Conservation (phyloP, 2,329 filamentous ascomycete genomes). For the Lachnellula subtilissima region DNA sequence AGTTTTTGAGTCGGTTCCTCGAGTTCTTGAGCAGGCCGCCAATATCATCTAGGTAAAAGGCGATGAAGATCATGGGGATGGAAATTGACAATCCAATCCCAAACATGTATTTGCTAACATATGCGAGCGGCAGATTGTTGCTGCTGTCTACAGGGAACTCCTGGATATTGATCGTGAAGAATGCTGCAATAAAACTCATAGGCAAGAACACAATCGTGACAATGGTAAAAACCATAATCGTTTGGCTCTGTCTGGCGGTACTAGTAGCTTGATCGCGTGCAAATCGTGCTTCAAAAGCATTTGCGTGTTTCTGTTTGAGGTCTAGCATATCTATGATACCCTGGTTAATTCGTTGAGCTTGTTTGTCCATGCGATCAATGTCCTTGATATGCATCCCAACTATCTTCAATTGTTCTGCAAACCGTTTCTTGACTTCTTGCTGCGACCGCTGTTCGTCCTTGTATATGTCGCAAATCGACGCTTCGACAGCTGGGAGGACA, state of each 20-base stretch:
- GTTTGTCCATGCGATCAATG: constrained; percentile 66
- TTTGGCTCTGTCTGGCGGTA: constrained; percentile 27
- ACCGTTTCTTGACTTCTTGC: constrained; percentile 21
- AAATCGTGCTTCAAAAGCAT: constrained; percentile 28
- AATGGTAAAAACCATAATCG: constrained; percentile 31
- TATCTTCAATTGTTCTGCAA: constrained; percentile 18
- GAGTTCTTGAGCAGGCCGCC: constrained; percentile 7
- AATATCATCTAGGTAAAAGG: constrained; percentile 23
- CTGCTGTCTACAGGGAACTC: constrained; percentile 16
- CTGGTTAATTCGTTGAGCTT: constrained; percentile 71
- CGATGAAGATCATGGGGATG: constrained; percentile 23
- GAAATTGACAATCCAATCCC: constrained; percentile 25
- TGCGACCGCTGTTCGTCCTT: constrained; percentile 17
- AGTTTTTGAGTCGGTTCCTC: neutral
- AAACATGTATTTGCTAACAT: constrained; percentile 27
- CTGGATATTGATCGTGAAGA: constrained; percentile 25
- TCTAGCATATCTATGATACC: constrained; percentile 62
- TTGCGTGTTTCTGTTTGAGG: constrained; percentile 28
- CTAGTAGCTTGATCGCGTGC: constrained; percentile 25
- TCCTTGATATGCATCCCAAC: constrained; percentile 23
- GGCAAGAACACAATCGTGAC: constrained; percentile 33
- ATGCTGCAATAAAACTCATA: constrained; percentile 25
- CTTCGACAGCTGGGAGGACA: constrained; percentile 22
- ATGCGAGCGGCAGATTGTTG: constrained; percentile 16
- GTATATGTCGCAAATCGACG: constrained; percentile 23